Conservation (phyloP, 208 protist species). For the Crithidia bombi region DNA sequence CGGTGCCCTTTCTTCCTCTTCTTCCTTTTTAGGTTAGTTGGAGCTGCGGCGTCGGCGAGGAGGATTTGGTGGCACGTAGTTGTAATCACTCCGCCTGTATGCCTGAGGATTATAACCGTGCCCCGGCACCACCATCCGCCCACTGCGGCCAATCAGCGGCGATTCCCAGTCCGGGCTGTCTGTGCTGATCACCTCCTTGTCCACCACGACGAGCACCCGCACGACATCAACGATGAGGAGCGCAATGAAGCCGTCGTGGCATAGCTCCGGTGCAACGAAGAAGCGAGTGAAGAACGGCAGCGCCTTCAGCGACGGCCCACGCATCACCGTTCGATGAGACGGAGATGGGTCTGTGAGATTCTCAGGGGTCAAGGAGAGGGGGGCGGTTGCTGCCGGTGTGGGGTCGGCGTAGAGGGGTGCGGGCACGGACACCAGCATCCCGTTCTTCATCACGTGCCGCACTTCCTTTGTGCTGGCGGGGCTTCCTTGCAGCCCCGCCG, state of each 20-base stretch:
- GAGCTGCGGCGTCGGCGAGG: slow-evolving; percentile 14
- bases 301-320: slow-evolving; percentile 18
- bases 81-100: slow-evolving; percentile 43
- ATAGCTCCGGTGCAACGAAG: slow-evolving; percentile 77
- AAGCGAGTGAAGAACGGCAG: slow-evolving; percentile 58
- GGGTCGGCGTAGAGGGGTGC: slow-evolving; percentile 13
- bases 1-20: neutral
- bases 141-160: slow-evolving; percentile 33
- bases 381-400: neutral
- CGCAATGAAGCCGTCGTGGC: slow-evolving; percentile 50
- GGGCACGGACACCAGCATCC: slow-evolving; percentile 13
- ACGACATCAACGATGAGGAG: slow-evolving; percentile 73
- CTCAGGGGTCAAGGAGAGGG: neutral
- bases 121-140: slow-evolving; percentile 39
- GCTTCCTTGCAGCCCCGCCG: neutral
- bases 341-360: neutral
- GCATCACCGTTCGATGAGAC: slow-evolving; percentile 11
- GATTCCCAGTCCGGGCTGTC: slow-evolving; percentile 52
- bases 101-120: slow-evolving; percentile 54
- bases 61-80: slow-evolving; percentile 25
- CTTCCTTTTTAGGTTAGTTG: neutral
- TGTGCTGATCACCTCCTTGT: slow-evolving; percentile 45
- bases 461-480: neutral
- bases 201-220: slow-evolving; percentile 71
- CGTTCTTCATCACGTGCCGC: slow-evolving; percentile 13